Base-by-base conservation (phyloP, 495 filamentous ascomycete species). In the Penicillium pulvis region DNA sequence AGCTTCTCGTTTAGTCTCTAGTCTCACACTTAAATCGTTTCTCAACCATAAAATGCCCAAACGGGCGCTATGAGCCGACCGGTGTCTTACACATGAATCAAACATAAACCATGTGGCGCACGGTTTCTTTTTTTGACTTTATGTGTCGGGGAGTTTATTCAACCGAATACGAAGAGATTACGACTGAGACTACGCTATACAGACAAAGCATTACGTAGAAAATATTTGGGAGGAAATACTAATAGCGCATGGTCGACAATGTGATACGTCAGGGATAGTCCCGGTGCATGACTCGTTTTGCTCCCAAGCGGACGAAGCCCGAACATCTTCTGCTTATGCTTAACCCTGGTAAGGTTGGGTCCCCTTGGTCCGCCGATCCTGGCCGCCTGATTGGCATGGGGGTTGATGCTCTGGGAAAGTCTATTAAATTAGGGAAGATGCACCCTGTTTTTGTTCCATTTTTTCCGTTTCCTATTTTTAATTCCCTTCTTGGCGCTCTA, bases 331-430 rank as follows among this genome's bases (percentile, higher is more conserved):
- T 67, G 65, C 67, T 74, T 77, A 77, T 75, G 74, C 74, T 77
- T 77, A 77, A 77, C 72, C 68, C 71, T 63, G 74, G 69, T 75
- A 77, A 77, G 74, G 74, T 77, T 77, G 68, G 74, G 58, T 58
- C 56, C 58, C 60, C 65, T 66, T 68, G 57, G 48, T 60, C 56
- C 59, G 67, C 62, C 57, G 62, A 68, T 66, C 67, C 59, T 66
- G 59, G 55, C 35, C 53, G 41, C 56, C 60, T 69, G 49, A 69
- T 64, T 66, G 63, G 63, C 48, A 59, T 52, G 33, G 33, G 48
- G 39, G 23, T 47, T 43, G 42, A 51, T 55, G 47, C 51, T 56
- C 56, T 24, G 45, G 45, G 48, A 57, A 68, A 68, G 59, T 64
- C 48, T 62, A 59, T 58, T 64, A 61, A 43, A 69, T 60, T 61